Percentiles rank a stretch among this genome's conserved stretches.
These are phyloP conservation scores for Avicennia marina DNA, from an alignment of 257 asterid genomes.

Conservation along the genomic window DNA sequence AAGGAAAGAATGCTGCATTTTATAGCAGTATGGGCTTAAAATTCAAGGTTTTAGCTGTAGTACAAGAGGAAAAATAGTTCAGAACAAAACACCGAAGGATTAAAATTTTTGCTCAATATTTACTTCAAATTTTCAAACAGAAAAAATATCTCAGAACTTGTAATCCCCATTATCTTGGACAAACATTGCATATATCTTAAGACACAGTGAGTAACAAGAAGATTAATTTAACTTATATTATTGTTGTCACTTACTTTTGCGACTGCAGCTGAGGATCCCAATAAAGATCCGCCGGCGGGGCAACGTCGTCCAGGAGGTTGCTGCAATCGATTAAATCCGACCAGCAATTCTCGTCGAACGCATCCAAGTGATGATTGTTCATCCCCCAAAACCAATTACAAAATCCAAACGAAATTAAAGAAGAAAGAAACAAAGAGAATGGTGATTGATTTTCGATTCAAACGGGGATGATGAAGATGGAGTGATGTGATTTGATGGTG, in stretches of 20 bases:
- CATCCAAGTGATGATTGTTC: conserved; percentile 26
- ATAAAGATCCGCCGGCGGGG: conserved; percentile 15
- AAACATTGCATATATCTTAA: background rate
- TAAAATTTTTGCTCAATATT: too few species aligned
- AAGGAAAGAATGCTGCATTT: background rate
- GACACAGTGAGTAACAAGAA: background rate
- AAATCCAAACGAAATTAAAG: background rate
- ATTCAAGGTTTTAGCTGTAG: background rate
- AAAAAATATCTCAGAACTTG: background rate
- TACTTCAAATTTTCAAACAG: background rate
- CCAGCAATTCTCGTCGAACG: conserved; percentile 35
- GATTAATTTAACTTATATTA: background rate
- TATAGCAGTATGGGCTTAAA: background rate
- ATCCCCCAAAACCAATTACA: conserved; percentile 2
- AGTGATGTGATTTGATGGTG: background rate
- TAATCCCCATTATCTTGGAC: background rate
- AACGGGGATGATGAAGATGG: background rate
- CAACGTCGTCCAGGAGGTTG: conserved; percentile 29
- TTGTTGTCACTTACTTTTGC: conserved; percentile 21
- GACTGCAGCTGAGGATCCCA: conserved; percentile 20
- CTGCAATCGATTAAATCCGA: conserved; percentile 37
- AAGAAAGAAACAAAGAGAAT: background rate
- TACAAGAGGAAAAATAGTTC: background rate
- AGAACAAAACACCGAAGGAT: too few species aligned
- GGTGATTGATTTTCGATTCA: background rate